A percentile compares a stretch with the other conserved stretches of the same genome.
These are phyloP conservation scores for Bretziella fagacearum DNA, from an alignment of 2,329 filamentous ascomycete genomes.

Conservation along the genomic window DNA sequence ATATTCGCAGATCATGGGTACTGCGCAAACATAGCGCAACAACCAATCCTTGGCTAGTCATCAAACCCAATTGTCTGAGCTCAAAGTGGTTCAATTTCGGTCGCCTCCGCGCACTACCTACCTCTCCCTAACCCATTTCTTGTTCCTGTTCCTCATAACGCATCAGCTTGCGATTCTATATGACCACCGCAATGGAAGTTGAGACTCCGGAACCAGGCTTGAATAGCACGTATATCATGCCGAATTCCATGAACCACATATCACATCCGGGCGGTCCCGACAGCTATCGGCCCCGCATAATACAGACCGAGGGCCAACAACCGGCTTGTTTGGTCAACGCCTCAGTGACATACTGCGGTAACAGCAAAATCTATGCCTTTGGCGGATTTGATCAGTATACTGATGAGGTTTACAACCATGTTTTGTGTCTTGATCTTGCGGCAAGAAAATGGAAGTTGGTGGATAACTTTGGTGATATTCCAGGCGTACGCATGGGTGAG, in stretches of 20 bases:
- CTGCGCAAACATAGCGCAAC: no score
- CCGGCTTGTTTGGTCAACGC: constrained; percentile 95
- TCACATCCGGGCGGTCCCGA: constrained; percentile 34
- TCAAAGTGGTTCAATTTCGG: no score
- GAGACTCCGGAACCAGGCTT: background rate
- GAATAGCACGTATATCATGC: constrained; percentile 84
- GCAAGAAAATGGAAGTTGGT: constrained; percentile 89
- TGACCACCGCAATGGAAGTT: background rate
- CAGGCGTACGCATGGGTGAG: constrained; percentile 87
- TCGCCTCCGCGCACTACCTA: no score
- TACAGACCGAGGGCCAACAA: constrained; percentile 57
- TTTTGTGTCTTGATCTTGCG: constrained; percentile 70
- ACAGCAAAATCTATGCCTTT: constrained; percentile 95
- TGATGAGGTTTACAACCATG: constrained; percentile 97
- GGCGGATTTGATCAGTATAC: constrained; percentile 98
- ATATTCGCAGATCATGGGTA: no score
- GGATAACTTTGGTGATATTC: constrained; percentile 97
- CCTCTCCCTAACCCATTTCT: no score
- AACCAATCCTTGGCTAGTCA: no score
- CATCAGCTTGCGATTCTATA: background rate
- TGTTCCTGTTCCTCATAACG: no score
- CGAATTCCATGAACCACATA: constrained; percentile 49
- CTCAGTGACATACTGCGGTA: constrained; percentile 95
- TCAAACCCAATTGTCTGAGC: no score
- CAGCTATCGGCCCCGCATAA: constrained; percentile 71